Evolutionary conservation across 2,329 filamentous ascomycete species (phyloP), one percentile per base, ranked within the genome.

Genomic region (Onygena corvina): DNA sequence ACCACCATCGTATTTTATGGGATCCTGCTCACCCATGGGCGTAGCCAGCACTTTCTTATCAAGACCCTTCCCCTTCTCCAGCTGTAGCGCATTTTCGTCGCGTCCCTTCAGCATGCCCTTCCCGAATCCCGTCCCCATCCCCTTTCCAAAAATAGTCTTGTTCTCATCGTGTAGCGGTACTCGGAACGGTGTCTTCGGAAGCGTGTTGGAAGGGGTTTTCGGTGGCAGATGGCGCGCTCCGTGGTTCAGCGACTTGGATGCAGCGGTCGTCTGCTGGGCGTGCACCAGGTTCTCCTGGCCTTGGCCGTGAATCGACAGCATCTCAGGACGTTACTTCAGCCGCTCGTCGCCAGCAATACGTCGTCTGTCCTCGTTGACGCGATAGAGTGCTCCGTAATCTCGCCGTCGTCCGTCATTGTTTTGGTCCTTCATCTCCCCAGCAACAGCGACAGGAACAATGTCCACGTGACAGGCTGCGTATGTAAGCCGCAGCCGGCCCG

Each of bases 271-370:
- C 63, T 88, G 86, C 63, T 84, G 84, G 56, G 75, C 77, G 63
- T 86, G 81, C 59, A 86, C 77, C 65, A 86, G 70, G 67, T 95
- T 95, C 68, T 95, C 89, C 70, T 94, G 87, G 67, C 94, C 85
- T 59, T 81, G 36, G 9, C 36, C 36, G 7, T 23, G 78, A 61
- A 83, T 75, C 53, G 85, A 84, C 63, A 87, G 74, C 86, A 89
- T 94, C 52, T 47, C 42, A n/a, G 27, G 9, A 46, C 23, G 4
- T 11, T 3, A 40, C 9, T 33, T 18, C 5, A 34, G 30, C 12
- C 4, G 1, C 20, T 31, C 16, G 9, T 46, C 30, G 27, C 27
- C 14, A 16, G 25, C 14, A 31, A 16, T 33, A 33, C 27, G n/a
- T n/a, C n/a, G n/a, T n/a, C n/a, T n/a, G n/a, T n/a, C n/a, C n/a